Evolutionary conservation across 2,329 filamentous ascomycete species (phyloP), one percentile per base, ranked within the genome.

Genomic region (Taxawa tesnikishii): DNA sequence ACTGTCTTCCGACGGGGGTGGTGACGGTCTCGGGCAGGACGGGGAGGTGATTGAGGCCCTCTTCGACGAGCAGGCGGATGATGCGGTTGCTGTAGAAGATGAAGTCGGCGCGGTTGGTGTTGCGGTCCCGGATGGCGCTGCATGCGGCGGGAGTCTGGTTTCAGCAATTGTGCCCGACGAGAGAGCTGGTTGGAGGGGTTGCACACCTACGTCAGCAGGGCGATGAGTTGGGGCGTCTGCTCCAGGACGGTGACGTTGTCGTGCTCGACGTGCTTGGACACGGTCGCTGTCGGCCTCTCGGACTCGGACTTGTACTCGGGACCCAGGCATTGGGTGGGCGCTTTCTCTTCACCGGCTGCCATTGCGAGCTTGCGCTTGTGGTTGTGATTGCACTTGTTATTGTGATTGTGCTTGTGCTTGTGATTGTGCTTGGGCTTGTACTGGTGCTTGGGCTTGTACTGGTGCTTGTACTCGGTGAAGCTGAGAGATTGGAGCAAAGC

Each of bases 11-110:
- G 26, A 94, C 82, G 1, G 90, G 90, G 5, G 90, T 96, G 26
- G 79, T 92, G 50, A 98, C 81, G 17, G 78, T 76, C 49, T 92
- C 83, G 51, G 84, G 79, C 32, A 93, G 76, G 12, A 93, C 84
- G 2, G 90, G 90, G 26, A 98, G 72, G 56, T 98, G 90, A 58
- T 98, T 98, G 33, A 98, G 68, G 4, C 90, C 90, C 61, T 98
- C 90, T 59, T 98, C 90, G 25, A 98, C 90, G 5, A 98, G 71
- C 26, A 98, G 70, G 18, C 90, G 83, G 55, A 96, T 96, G 55
- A 98, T 96, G 38, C 90, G 77, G 62, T 98, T 98, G 26, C 87
- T 94, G 65, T 96, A 94, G 63, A 98, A 98, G 53, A 98, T 94
- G 57, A 98, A 98, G 59, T 98, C 90, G 40, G 85, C 90, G 37